Evolutionary conservation across 148 eudicot species (phyloP).

Genomic region (Heliamphora exappendiculata): DNA sequence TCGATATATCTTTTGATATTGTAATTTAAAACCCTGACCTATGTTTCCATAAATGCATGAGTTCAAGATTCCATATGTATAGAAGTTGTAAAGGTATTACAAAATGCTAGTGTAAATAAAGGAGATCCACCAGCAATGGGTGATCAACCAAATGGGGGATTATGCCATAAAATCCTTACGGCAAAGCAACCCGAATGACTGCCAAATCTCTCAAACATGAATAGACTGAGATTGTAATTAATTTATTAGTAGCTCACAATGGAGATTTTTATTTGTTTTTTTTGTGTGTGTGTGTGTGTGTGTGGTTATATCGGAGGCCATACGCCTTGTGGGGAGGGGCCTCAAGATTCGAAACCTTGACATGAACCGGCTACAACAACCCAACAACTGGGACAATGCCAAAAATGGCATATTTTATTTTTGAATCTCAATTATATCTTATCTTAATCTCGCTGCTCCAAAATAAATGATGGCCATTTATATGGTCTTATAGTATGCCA

Average conservation of each 20-base stretch:
- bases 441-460: neutral
- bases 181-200: neutral
- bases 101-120: no score
- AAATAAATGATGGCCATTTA: neutral
- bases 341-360: no score
- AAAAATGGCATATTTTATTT: neutral
- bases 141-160: neutral
- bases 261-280: neutral
- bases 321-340: no score
- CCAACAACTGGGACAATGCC: no score
- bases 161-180: neutral
- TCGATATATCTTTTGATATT: no score
- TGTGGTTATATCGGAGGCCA: no score
- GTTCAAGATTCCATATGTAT: neutral
- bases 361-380: neutral
- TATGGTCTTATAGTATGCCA: no score
- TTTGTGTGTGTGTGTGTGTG: no score
- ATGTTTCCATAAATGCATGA: neutral
- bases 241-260: neutral
- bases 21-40: no score
- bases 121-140: neutral
- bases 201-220: constrained; percentile 4
- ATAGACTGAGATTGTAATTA: neutral
- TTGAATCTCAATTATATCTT: neutral
- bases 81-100: neutral